Evolutionary conservation across 306 rosid genomes (phyloP).

Genomic region (Potentilla sterilis): DNA sequence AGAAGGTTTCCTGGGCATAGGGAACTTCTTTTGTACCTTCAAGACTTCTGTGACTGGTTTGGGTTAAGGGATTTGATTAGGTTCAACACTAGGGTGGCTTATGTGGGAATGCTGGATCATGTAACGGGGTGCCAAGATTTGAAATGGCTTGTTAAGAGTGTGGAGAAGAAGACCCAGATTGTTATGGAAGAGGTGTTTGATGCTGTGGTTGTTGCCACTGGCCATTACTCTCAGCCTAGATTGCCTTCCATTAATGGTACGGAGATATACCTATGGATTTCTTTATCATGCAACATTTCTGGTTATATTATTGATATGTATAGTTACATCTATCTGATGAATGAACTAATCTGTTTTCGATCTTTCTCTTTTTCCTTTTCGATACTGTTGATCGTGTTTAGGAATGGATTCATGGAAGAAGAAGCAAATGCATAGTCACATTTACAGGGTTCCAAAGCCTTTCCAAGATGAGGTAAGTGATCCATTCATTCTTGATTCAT

Average conservation of each 20-base stretch:
- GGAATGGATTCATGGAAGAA: constrained; percentile 91
- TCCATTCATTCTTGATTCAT: neutral
- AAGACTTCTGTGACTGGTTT: constrained; percentile 70
- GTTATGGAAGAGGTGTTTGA: constrained; percentile 70
- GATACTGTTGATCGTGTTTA: constrained; percentile 24
- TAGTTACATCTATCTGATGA: no score
- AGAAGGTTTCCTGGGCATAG: constrained; percentile 86
- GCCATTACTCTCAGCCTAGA: constrained; percentile 84
- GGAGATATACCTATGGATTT: neutral
- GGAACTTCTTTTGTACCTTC: constrained; percentile 59
- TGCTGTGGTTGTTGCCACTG: constrained; percentile 87
- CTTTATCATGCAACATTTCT: neutral
- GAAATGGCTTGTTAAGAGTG: constrained; percentile 74
- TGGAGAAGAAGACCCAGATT: constrained; percentile 39
- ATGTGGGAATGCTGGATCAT: constrained; percentile 64
- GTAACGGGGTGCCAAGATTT: constrained; percentile 42
- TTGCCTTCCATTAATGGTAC: constrained; percentile 74
- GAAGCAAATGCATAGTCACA: constrained; percentile 85
- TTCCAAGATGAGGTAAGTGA: constrained; percentile 61
- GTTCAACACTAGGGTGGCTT: constrained; percentile 71
- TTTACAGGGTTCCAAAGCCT: constrained; percentile 74
- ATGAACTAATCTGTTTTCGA: neutral
- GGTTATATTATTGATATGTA: no score
- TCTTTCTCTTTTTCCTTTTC: neutral
- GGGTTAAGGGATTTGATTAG: constrained; percentile 68